These are phyloP conservation scores for Lactarius tabidus DNA, from an alignment of 768 basidiomycete genomes.

Conservation along the genomic window DNA sequence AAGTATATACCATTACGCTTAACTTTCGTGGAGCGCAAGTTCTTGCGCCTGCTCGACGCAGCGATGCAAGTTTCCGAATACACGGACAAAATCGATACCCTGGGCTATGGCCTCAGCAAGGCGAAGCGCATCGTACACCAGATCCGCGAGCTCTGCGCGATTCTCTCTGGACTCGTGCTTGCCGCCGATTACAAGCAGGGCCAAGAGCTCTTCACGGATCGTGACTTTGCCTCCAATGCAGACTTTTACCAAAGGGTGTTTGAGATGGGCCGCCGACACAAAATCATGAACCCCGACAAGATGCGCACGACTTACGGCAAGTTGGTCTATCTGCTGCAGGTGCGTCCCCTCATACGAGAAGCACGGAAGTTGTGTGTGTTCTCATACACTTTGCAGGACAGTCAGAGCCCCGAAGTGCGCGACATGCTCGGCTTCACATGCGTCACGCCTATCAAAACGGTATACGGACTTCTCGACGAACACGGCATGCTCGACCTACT, in stretches of 20 bases:
- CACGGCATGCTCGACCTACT: slow-evolving; percentile 63
- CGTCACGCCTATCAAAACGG: slow-evolving; percentile 72
- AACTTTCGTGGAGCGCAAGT: slow-evolving; percentile 73
- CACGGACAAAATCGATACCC: slow-evolving; percentile 85
- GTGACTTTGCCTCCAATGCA: slow-evolving; percentile 75
- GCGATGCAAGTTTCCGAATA: slow-evolving; percentile 84
- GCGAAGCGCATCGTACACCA: slow-evolving; percentile 86
- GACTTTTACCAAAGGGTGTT: slow-evolving; percentile 79
- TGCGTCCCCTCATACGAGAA: slow-evolving; percentile 32
- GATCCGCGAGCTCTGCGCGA: slow-evolving; percentile 82
- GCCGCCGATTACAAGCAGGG: slow-evolving; percentile 85
- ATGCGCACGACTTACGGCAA: slow-evolving; percentile 90
- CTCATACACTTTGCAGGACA: slow-evolving; percentile 52
- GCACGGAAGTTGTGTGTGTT: slow-evolving; percentile 2
- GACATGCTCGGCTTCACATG: slow-evolving; percentile 78
- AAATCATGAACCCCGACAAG: slow-evolving; percentile 91
- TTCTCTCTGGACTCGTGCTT: slow-evolving; percentile 78
- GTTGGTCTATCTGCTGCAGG: slow-evolving; percentile 78
- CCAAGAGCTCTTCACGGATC: slow-evolving; percentile 79
- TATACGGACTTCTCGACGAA: slow-evolving; percentile 62
- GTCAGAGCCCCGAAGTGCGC: slow-evolving; percentile 77
- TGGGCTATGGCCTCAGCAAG: slow-evolving; percentile 73
- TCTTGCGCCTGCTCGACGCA: slow-evolving; percentile 78
- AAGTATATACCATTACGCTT: slow-evolving; percentile 80
- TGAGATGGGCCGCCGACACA: slow-evolving; percentile 79